Conservation (phyloP, 2,329 filamentous ascomycete genomes). For the Venturia aucupariae region DNA sequence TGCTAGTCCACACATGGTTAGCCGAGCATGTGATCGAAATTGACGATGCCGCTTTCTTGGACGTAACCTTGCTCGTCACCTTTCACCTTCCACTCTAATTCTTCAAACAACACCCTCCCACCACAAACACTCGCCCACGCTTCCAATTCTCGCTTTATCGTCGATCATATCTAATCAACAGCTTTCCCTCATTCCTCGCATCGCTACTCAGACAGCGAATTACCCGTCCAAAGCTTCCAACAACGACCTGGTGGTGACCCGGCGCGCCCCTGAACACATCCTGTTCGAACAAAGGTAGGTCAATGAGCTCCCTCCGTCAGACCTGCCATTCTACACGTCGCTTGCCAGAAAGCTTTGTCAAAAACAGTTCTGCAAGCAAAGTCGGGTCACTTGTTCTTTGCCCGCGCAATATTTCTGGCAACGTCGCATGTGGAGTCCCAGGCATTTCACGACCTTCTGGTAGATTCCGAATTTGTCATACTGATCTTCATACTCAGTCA, state of each 20-base stretch:
- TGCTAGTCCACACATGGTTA: background rate
- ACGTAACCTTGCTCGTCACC: background rate
- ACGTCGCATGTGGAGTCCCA: background rate
- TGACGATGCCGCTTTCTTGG: background rate
- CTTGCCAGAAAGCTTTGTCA: background rate
- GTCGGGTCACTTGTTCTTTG: background rate
- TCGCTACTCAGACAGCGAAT: background rate
- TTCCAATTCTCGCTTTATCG: background rate
- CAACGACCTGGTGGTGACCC: background rate
- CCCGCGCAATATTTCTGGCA: background rate
- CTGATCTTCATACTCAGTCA: background rate
- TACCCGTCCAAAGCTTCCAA: background rate
- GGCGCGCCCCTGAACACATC: background rate
- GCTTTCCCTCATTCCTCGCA: background rate
- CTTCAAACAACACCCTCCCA: background rate
- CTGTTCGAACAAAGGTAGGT: background rate
- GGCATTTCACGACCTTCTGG: background rate
- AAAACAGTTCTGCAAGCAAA: background rate
- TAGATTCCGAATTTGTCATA: background rate
- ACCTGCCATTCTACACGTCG: background rate
- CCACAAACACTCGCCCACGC: background rate
- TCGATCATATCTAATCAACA: background rate
- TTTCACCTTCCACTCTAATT: background rate
- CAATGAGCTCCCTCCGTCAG: background rate
- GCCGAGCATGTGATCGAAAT: background rate